Conservation (phyloP, 768 basidiomycete species). For the Leccinum sublutescens region DNA sequence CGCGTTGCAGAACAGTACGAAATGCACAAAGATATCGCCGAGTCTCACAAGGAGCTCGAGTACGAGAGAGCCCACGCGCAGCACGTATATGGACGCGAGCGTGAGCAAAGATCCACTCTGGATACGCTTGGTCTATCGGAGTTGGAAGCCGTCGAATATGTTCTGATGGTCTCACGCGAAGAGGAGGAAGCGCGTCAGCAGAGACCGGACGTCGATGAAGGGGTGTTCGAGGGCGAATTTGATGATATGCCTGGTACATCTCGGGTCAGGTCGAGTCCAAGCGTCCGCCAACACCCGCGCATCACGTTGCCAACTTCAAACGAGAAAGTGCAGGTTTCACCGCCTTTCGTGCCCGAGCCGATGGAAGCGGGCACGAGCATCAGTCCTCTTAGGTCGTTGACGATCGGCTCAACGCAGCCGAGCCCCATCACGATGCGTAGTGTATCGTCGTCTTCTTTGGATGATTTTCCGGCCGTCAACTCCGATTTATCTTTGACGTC, state of each 20-base stretch:
- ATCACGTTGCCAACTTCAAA: constrained; percentile 36
- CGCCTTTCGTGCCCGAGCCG: constrained; percentile 48
- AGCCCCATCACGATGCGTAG: constrained; percentile 9
- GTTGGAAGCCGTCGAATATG: constrained; percentile 73
- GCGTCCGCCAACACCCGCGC: constrained; percentile 31
- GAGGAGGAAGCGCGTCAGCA: constrained; percentile 43
- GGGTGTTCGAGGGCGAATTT: constrained; percentile 55
- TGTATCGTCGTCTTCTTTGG: constrained; percentile 24
- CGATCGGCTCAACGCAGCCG: constrained; percentile 6
- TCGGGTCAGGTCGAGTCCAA: constrained; percentile 11
- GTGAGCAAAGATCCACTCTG: constrained; percentile 57
- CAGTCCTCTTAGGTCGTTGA: constrained; percentile 24
- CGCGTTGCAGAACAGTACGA: constrained; percentile 57
- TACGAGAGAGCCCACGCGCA: constrained; percentile 44
- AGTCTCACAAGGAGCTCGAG: constrained; percentile 52
- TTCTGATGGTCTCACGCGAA: constrained; percentile 82
- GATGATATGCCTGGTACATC: constrained; percentile 15
- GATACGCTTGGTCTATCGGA: constrained; percentile 71
- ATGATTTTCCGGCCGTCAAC: constrained; percentile 36
- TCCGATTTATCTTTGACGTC: constrained; percentile 28
- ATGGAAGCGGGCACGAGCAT: constrained; percentile 49
- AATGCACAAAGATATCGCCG: constrained; percentile 58
- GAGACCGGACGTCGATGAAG: constrained; percentile 41
- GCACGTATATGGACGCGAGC: constrained; percentile 45
- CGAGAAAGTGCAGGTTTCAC: constrained; percentile 56